Evolutionary conservation across 768 basidiomycete species (phyloP).

Genomic region (Mycena amicta): DNA sequence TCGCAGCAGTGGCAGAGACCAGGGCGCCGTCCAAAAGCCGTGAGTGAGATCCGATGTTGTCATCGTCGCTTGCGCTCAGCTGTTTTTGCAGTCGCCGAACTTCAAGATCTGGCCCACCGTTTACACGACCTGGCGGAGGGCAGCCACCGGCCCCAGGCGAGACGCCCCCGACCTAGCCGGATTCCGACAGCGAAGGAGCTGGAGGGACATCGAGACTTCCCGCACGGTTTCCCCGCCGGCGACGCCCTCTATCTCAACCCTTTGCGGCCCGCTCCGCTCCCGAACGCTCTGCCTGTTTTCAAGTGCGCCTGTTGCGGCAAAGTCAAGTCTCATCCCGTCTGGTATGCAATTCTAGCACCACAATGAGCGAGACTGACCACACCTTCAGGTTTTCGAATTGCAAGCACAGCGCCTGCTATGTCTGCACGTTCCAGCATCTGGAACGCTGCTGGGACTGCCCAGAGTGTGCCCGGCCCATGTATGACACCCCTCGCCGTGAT

Average conservation of each 20-base stretch:
- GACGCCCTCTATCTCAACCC: not conserved
- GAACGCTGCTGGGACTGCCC: not conserved
- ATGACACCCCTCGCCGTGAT: not conserved
- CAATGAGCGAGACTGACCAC: no score
- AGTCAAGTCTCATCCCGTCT: not conserved
- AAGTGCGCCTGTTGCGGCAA: not conserved
- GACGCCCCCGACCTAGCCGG: no score
- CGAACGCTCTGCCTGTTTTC: not conserved
- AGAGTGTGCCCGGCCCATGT: not conserved
- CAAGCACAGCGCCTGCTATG: not conserved
- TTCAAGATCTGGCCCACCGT: no score
- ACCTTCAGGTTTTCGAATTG: not conserved
- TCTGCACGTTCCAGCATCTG: not conserved
- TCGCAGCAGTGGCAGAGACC: no score
- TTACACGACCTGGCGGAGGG: not conserved
- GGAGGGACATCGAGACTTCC: not conserved
- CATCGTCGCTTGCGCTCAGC: no score
- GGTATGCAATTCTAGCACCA: no score
- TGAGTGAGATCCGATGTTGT: no score
- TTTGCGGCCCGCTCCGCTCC: not conserved
- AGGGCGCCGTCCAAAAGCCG: no score
- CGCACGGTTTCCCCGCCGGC: not conserved
- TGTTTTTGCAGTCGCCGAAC: no score
- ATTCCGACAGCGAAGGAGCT: not conserved
- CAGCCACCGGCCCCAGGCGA: not conserved